These are phyloP conservation scores for Excoecaria cochinchinensis DNA, from an alignment of 345 rosid genomes.

Conservation along the genomic window DNA sequence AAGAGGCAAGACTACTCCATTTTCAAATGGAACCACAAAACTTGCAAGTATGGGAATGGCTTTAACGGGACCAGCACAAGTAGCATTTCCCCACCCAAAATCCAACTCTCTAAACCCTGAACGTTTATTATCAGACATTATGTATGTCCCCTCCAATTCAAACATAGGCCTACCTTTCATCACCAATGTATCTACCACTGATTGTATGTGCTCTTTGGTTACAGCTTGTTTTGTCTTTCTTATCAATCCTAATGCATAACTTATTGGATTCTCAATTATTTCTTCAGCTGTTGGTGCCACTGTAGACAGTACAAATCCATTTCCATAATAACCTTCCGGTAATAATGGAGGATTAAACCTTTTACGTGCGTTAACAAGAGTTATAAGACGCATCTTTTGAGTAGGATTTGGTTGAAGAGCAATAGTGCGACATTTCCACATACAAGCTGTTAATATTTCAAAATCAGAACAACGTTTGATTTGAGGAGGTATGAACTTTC, in stretches of 20 bases:
- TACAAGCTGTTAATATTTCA: conserved; percentile 23
- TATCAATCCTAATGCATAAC: conserved; percentile 36
- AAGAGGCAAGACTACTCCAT: conserved; percentile 20
- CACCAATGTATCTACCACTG: conserved; percentile 20
- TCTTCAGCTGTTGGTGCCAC: conserved; percentile 28
- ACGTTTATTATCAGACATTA: conserved; percentile 7
- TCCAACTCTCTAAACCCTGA: conserved; percentile 17
- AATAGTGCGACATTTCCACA: conserved; percentile 33
- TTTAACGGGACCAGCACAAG: conserved; percentile 21
- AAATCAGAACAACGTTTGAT: conserved; percentile 15
- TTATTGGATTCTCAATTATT: conserved; percentile 22
- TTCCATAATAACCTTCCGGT: conserved; percentile 43
- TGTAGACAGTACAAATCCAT: conserved; percentile 26
- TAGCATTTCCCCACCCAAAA: conserved; percentile 34
- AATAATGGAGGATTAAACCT: not conserved
- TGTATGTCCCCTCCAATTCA: not conserved
- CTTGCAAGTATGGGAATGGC: not conserved
- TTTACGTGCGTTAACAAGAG: not conserved
- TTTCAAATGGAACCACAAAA: conserved; percentile 11
- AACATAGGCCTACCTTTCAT: conserved; percentile 7
- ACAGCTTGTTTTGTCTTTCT: conserved; percentile 30
- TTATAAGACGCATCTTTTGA: conserved; percentile 14
- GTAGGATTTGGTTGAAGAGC: conserved; percentile 17
- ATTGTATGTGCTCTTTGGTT: conserved; percentile 25
- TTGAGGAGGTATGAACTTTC: not conserved